Evolutionary conservation across 495 filamentous ascomycete genomes (phyloP), one percentile per base, ranked within the genome.

Genomic region (Penicillium angulare): DNA sequence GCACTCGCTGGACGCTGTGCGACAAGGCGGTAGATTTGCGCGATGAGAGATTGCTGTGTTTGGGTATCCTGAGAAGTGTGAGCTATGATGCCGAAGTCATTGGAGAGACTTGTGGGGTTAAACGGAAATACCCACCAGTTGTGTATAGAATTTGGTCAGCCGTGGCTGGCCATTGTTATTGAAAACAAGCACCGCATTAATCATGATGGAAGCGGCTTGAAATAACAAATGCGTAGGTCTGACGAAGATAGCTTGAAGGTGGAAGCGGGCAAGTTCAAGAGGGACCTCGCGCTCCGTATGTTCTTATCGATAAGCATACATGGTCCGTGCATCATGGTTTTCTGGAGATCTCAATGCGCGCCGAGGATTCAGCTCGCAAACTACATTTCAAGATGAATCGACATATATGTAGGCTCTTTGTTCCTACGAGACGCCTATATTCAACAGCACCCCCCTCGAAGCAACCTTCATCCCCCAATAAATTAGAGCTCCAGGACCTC

Each of bases 101-200:
- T 51, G 21, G 46, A 50, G 57, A 52, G 40, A 51, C 29, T 38
- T 22, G 16, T 8, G 32, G 38, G 9, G 17, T 35, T 12, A 10
- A 35, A 5, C 23, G 23, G 21, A 9, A 31, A 36, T 38, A 67
- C 79, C 40, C 69, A 97, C 93, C 43, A 99, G 86, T 64, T 97
- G 92, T 10, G 93, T 96, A 69, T 99, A 99, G 79, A 99, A 99
- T 63, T 97, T 97, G 52, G 92, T 97, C 50, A 99, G 81, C 26
- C 93, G 87, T 13, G 93, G 92, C 64, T 97, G 91, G 52, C 93
- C 93, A 50, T 88, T 88, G 69, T 96, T 96, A 67, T 99, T 99
- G 80, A 99, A 99, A 64, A 99, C 91, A 33, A 99, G 80, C 43
- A 99, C 90, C 27, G 93, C 93, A 80, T 97, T 99, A 73, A 99